Percentiles rank a stretch among this genome's conserved stretches.
phyloP scores from a whole-genome alignment of 2,329 filamentous ascomycete genomes.

The Biscogniauxia sp. region DNA sequence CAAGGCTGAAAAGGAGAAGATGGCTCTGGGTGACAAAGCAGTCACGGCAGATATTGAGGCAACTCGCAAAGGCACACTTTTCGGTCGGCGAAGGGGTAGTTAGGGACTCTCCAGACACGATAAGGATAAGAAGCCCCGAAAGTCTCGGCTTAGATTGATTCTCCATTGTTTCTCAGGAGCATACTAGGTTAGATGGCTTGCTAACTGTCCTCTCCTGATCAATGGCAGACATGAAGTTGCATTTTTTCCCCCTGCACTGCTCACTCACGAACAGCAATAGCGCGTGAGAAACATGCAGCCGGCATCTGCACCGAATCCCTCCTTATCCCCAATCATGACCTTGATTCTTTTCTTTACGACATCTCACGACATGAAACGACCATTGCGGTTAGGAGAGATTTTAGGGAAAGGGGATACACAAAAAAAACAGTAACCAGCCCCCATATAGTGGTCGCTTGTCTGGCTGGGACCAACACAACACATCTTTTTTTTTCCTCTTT shows the following conservation, averaged over 20 bases:
- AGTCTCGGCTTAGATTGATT: not conserved
- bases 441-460: not conserved
- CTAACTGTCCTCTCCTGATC: too few species aligned
- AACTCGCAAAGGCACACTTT: constrained; percentile 46
- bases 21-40: constrained; percentile 28
- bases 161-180: not conserved
- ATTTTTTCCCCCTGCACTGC: too few species aligned
- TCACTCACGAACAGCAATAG: not conserved
- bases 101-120: constrained; percentile 25
- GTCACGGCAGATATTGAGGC: constrained; percentile 33
- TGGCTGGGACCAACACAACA: too few species aligned
- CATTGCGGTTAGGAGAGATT: not conserved
- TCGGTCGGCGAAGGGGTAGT: constrained; percentile 40
- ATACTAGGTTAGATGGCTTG: too few species aligned
- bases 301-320: constrained; percentile 9
- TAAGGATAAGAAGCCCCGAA: not conserved
- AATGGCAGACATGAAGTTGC: not conserved
- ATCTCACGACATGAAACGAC: constrained; percentile 10
- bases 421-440: not conserved
- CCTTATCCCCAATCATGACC: constrained; percentile 1
- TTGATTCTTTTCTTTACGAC: constrained; percentile 13
- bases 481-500: not conserved
- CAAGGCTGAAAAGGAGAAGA: constrained; percentile 44
- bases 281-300: constrained; percentile 5
- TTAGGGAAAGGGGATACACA: too few species aligned